These are phyloP conservation scores for Pilatotrama ljubarskyi DNA, from an alignment of 768 basidiomycete species.

Conservation along the genomic window DNA sequence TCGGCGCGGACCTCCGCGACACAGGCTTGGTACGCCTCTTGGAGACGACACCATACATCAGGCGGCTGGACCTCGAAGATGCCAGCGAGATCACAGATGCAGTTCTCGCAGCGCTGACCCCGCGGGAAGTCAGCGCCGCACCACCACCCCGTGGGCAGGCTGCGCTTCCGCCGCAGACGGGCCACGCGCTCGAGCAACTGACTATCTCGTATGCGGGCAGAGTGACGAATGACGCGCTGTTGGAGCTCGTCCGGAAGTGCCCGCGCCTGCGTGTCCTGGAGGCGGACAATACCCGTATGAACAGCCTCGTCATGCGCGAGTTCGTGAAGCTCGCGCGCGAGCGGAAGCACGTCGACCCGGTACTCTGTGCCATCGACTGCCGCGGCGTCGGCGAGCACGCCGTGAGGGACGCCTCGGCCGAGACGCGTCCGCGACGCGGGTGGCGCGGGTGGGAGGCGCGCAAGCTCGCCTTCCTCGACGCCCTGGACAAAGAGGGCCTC, in stretches of 20 bases:
- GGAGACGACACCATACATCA: slow-evolving; percentile 65
- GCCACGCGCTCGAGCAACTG: slow-evolving; percentile 71
- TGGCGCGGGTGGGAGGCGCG: slow-evolving; percentile 76
- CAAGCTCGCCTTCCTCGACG: slow-evolving; percentile 70
- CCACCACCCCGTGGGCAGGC: slow-evolving; percentile 21
- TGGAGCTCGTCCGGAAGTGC: slow-evolving; percentile 64
- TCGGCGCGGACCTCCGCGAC: slow-evolving; percentile 68
- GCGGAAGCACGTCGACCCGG: slow-evolving; percentile 51
- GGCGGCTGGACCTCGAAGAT: slow-evolving; percentile 85
- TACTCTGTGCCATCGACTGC: slow-evolving; percentile 74
- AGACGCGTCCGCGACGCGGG: slow-evolving; percentile 68
- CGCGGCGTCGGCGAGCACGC: slow-evolving; percentile 61
- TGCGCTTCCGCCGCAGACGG: slow-evolving; percentile 44
- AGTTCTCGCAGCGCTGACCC: slow-evolving; percentile 67
- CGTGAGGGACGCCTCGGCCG: slow-evolving; percentile 58
- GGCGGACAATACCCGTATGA: slow-evolving; percentile 77
- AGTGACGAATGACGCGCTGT: slow-evolving; percentile 64
- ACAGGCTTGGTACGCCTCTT: slow-evolving; percentile 75
- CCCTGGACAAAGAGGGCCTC: slow-evolving; percentile 63
- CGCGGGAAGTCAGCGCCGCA: slow-evolving; percentile 27
- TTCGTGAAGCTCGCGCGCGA: slow-evolving; percentile 60
- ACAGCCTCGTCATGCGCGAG: slow-evolving; percentile 57
- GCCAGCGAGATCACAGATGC: slow-evolving; percentile 72
- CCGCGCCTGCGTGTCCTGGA: slow-evolving; percentile 65
- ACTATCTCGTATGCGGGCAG: slow-evolving; percentile 66